These are phyloP conservation scores for Sugiyamaella americana DNA, from an alignment of 805 yeast species.

Conservation along the genomic window DNA sequence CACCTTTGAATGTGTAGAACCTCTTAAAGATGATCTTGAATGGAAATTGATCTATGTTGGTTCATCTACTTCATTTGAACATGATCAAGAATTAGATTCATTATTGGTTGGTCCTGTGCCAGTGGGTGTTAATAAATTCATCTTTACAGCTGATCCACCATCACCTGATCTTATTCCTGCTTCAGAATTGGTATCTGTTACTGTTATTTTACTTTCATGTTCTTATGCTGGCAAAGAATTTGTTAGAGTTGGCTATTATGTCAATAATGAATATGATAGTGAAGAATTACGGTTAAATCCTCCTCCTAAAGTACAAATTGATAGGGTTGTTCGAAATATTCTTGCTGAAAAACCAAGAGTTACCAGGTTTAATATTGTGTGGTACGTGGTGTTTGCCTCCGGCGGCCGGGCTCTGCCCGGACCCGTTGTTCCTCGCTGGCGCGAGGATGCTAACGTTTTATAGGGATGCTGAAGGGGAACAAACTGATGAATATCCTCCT, in stretches of 20 bases:
- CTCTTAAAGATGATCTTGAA: slow-evolving; percentile 78
- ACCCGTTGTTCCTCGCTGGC: slow-evolving; percentile 7
- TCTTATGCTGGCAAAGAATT: slow-evolving; percentile 90
- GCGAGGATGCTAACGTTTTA: background rate
- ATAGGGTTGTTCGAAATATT: slow-evolving; percentile 87
- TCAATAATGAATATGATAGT: slow-evolving; percentile 90
- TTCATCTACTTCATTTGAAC: slow-evolving; percentile 86
- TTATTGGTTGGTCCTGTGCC: slow-evolving; percentile 98
- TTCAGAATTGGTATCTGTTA: slow-evolving; percentile 87
- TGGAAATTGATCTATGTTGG: slow-evolving; percentile 98
- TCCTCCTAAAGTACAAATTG: slow-evolving; percentile 88
- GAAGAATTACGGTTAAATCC: slow-evolving; percentile 93
- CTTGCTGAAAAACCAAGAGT: slow-evolving; percentile 97
- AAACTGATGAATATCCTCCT: slow-evolving; percentile 49
- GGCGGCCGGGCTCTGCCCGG: no score
- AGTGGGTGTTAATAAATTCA: slow-evolving; percentile 89
- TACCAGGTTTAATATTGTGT: slow-evolving; percentile 90
- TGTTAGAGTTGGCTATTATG: slow-evolving; percentile 96
- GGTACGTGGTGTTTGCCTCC: no score
- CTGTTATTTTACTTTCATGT: slow-evolving; percentile 88
- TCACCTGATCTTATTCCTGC: slow-evolving; percentile 95
- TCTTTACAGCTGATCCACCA: slow-evolving; percentile 94
- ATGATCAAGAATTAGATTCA: slow-evolving; percentile 95
- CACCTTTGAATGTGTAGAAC: slow-evolving; percentile 94
- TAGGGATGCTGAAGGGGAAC: background rate